Conservation (phyloP, 148 eudicot genomes). For the Rhododendron ferrugineum region DNA sequence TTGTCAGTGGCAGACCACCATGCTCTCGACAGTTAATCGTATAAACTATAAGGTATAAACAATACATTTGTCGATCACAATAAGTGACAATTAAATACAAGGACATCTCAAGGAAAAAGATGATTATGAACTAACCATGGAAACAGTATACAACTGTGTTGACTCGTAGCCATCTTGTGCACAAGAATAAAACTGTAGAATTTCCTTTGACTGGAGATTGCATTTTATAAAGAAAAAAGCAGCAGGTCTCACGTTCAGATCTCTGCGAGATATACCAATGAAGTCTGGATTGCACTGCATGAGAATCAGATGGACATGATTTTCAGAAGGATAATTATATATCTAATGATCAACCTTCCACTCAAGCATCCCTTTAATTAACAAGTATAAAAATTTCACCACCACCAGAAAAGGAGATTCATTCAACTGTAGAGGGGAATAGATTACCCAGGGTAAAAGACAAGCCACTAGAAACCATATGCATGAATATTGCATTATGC, state of each 20-base stretch:
- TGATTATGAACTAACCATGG: constrained; percentile 43
- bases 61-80: neutral
- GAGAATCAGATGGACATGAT: neutral
- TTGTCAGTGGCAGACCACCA: neutral
- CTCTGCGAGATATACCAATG: constrained; percentile 83
- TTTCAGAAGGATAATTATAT: neutral
- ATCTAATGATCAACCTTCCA: neutral
- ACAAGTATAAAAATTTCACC: neutral
- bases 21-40: neutral
- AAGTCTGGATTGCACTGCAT: constrained; percentile 64
- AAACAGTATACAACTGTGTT: constrained; percentile 63
- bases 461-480: neutral
- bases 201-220: constrained; percentile 57
- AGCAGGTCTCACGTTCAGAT: constrained; percentile 80
- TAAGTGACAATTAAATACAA: neutral
- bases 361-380: neutral
- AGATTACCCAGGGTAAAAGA: neutral
- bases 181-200: constrained; percentile 60
- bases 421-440: neutral
- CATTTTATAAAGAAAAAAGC: constrained; percentile 93
- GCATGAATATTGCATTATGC: neutral
- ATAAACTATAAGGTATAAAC: neutral
- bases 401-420: neutral
- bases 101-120: neutral
- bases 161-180: constrained; percentile 96